Evolutionary conservation across 208 protist species (phyloP).

Genomic region (Acanthamoeba royreba): DNA sequence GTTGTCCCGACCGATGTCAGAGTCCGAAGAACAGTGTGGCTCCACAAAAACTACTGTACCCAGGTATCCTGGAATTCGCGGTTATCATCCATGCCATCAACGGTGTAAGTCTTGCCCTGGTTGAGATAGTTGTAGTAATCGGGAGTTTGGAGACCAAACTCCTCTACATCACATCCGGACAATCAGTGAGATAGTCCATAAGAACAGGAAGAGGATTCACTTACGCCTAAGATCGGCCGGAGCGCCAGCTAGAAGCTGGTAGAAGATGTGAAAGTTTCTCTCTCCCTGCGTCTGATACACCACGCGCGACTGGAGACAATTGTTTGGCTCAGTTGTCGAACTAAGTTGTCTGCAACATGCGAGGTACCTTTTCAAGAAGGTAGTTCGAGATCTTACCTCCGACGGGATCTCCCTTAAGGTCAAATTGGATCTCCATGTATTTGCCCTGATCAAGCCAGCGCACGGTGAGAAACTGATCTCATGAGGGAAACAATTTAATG

Average conservation of each 20-base stretch:
- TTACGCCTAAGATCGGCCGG: background rate
- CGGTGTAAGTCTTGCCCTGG: conserved; percentile 78
- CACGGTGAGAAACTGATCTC: conserved; percentile 72
- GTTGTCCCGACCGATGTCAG: background rate
- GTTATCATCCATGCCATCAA: conserved; percentile 85
- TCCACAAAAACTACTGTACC: too few relatives aligned
- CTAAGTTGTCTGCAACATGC: background rate
- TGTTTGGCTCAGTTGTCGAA: conserved; percentile 52
- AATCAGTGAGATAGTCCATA: background rate
- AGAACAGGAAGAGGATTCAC: too few relatives aligned
- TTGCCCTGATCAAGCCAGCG: conserved; percentile 76
- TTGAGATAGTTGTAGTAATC: conserved; percentile 67
- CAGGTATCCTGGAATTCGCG: conserved; percentile 70
- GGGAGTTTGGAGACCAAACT: background rate
- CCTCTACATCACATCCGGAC: background rate
- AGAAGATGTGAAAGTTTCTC: conserved; percentile 75
- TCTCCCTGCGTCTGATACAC: conserved; percentile 71
- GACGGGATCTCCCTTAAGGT: conserved; percentile 58
- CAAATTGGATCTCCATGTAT: conserved; percentile 78
- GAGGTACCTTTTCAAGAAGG: background rate
- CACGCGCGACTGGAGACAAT: too few relatives aligned
- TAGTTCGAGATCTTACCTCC: conserved; percentile 68
- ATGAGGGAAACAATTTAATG: conserved; percentile 23
- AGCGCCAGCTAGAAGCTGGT: conserved; percentile 39
- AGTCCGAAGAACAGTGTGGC: background rate